Conservation (phyloP, 306 rosid genomes). For the Prunus persica region Prunus_persica_NCBIv2 NC_034012.1:7439501-7440000, state of each 20-base stretch:
- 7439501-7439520: constrained; percentile 64
- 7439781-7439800: constrained; percentile 61
- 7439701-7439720: constrained; percentile 79
- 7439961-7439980: constrained; percentile 48
- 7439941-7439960: constrained; percentile 60
- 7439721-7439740: constrained; percentile 63
- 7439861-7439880: constrained; percentile 51
- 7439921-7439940: constrained; percentile 56
- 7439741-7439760: constrained; percentile 44
- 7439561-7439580: constrained; percentile 49
- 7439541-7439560: constrained; percentile 21
- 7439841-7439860: constrained; percentile 67
- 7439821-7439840: constrained; percentile 64
- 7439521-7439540: constrained; percentile 50
- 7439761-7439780: constrained; percentile 58
- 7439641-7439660: constrained; percentile 43
- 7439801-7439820: constrained; percentile 57
- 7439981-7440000: constrained; percentile 60
- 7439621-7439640: constrained; percentile 49
- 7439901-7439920: constrained; percentile 69
- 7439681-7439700: constrained; percentile 70
- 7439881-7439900: constrained; percentile 45
- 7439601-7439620: constrained; percentile 72
- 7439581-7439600: constrained; percentile 45
- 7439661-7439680: constrained; percentile 69